Percentiles rank a stretch among this genome's conserved stretches.
Conservation (phyloP, 1,284 basidiomycete species). For the Boletus hoseneyae region DNA sequence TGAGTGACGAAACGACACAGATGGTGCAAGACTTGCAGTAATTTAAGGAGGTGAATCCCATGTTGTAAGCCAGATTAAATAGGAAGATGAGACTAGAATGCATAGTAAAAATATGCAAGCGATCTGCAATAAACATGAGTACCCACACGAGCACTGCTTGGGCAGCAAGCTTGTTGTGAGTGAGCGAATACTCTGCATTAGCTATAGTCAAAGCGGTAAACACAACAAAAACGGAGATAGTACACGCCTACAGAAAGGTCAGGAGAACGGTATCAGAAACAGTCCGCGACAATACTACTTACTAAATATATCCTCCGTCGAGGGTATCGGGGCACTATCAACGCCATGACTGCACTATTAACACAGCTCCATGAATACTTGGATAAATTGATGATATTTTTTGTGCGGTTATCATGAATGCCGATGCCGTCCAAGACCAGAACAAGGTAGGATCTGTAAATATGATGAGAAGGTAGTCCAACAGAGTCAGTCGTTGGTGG, state of each 20-base stretch:
- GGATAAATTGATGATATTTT: slow-evolving; percentile 19
- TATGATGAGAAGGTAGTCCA: background rate
- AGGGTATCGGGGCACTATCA: slow-evolving; percentile 16
- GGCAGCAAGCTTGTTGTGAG: slow-evolving; percentile 4
- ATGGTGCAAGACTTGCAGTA: slow-evolving; percentile 6
- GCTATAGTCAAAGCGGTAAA: slow-evolving; percentile 21
- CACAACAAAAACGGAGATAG: slow-evolving; percentile 18
- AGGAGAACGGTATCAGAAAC: background rate
- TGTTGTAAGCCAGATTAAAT: background rate
- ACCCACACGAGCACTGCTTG: slow-evolving; percentile 13
- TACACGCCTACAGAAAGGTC: slow-evolving; percentile 6
- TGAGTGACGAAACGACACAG: background rate
- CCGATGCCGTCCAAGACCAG: slow-evolving; percentile 21
- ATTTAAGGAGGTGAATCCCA: background rate
- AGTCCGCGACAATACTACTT: background rate
- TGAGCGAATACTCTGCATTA: slow-evolving; percentile 19
- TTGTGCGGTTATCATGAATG: slow-evolving; percentile 20
- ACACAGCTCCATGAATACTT: slow-evolving; percentile 14
- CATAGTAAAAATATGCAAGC: background rate
- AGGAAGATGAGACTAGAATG: background rate
- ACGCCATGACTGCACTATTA: slow-evolving; percentile 3
- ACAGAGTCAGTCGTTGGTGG: too few species aligned
- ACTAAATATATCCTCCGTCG: slow-evolving; percentile 22
- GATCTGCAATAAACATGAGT: background rate
- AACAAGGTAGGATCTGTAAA: slow-evolving; percentile 13